Percentiles rank a stretch among this genome's conserved stretches.
Conservation (phyloP, 2,329 filamentous ascomycete genomes). For the Fusarium sp. region DNA sequence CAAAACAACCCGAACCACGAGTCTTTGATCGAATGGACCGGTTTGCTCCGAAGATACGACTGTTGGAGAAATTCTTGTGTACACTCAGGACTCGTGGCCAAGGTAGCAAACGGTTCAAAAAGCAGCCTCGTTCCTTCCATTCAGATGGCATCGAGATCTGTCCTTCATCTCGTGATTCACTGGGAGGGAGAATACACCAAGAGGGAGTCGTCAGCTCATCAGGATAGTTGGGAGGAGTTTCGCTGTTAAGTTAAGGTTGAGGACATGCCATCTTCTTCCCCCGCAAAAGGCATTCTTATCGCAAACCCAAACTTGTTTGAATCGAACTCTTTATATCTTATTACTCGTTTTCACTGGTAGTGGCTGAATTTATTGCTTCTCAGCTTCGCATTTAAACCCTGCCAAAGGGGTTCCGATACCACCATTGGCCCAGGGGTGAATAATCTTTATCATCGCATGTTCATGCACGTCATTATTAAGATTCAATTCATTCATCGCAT, state of each 20-base stretch:
- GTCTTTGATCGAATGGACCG: background rate
- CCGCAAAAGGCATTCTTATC: background rate
- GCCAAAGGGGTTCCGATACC: background rate
- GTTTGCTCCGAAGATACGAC: conserved; percentile 20
- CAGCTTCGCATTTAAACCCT: background rate
- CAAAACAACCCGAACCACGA: conserved; percentile 17
- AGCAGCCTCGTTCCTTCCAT: background rate
- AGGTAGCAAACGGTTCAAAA: conserved; percentile 8
- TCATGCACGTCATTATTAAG: background rate
- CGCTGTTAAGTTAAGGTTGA: background rate
- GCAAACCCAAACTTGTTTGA: background rate
- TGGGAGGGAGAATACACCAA: background rate
- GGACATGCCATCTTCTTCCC: background rate
- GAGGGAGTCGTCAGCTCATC: conserved; percentile 18
- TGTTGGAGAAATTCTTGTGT: conserved; percentile 9
- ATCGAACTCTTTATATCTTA: background rate
- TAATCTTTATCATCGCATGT: background rate
- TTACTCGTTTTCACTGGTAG: background rate
- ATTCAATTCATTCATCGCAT: background rate
- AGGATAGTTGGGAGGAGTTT: background rate
- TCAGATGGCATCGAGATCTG: conserved; percentile 24
- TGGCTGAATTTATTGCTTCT: background rate
- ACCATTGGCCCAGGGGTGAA: background rate
- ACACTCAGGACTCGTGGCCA: conserved; percentile 1
- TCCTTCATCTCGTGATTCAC: conserved; percentile 25